Conservation (phyloP, 345 rosid species). For the Citrus mangshanensis region DNA sequence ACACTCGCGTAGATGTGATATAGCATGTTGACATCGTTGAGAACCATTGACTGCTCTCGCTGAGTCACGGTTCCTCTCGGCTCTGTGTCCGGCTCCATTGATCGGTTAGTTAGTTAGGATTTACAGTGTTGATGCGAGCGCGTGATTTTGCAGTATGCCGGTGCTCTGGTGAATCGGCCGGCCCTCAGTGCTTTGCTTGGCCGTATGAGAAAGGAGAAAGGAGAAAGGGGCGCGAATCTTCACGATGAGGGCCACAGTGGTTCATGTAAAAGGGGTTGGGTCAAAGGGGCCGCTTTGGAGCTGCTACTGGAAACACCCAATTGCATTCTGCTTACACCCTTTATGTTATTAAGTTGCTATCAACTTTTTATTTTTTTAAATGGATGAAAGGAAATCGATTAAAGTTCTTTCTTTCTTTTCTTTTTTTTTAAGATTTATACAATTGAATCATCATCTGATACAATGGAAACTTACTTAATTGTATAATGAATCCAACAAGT, state of each 20-base stretch:
- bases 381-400: too few species aligned
- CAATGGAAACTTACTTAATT: too few species aligned
- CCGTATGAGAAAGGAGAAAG: background rate
- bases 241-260: background rate
- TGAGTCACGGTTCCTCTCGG: conserved; percentile 53
- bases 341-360: rapidly evolving
- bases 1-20: conserved; percentile 45
- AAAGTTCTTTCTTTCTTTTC: too few species aligned
- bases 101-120: background rate
- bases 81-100: conserved; percentile 38
- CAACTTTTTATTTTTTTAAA: too few species aligned
- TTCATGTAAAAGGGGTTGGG: background rate
- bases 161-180: too few species aligned
- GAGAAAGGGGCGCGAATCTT: background rate
- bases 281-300: background rate
- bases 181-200: background rate
- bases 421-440: too few species aligned
- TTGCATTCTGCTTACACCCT: rapidly evolving
- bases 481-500: too few species aligned
- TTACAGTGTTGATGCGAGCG: background rate
- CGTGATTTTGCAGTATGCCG: background rate
- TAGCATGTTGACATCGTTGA: conserved; percentile 52
- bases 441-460: too few species aligned
- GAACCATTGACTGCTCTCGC: conserved; percentile 62
- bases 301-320: background rate